Evolutionary conservation across 768 basidiomycete genomes (phyloP).

Genomic region (Suillus placidus): DNA sequence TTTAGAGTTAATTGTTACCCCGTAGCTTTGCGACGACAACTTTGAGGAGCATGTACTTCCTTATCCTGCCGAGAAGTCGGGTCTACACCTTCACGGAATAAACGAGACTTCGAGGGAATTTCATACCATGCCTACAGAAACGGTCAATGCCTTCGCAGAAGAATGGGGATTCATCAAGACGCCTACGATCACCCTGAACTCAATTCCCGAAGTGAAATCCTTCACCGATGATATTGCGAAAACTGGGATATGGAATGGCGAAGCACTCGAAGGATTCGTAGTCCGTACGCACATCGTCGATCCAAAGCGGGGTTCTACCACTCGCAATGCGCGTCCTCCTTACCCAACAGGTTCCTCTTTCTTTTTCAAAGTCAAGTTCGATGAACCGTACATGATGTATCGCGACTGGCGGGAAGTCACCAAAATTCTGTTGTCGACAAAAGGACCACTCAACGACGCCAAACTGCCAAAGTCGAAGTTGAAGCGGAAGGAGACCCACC

Average conservation of each 20-base stretch:
- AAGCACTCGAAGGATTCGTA: constrained; percentile 88
- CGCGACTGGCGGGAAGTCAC: constrained; percentile 1
- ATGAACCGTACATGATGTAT: constrained; percentile 74
- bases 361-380: constrained; percentile 99
- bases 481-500: constrained; percentile 72
- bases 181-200: constrained; percentile 52
- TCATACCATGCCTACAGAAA: constrained; percentile 30
- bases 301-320: constrained; percentile 37
- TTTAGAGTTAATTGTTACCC: background rate
- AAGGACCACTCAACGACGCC: constrained; percentile 33
- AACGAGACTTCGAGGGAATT: background rate
- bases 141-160: constrained; percentile 78
- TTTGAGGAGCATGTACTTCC: background rate
- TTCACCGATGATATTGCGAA: constrained; percentile 73
- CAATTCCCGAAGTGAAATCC: constrained; percentile 64
- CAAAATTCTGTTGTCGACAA: constrained; percentile 9
- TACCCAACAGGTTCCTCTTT: constrained; percentile 83
- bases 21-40: constrained; percentile 90
- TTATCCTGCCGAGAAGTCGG: background rate
- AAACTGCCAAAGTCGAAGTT: constrained; percentile 66
- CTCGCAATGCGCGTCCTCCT: constrained; percentile 49
- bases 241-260: constrained; percentile 79
- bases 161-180: constrained; percentile 95
- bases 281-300: constrained; percentile 23
- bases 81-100: background rate